phyloP scores from a whole-genome alignment of 139 green algal species.

The Diplosphaera chodatii region DNA sequence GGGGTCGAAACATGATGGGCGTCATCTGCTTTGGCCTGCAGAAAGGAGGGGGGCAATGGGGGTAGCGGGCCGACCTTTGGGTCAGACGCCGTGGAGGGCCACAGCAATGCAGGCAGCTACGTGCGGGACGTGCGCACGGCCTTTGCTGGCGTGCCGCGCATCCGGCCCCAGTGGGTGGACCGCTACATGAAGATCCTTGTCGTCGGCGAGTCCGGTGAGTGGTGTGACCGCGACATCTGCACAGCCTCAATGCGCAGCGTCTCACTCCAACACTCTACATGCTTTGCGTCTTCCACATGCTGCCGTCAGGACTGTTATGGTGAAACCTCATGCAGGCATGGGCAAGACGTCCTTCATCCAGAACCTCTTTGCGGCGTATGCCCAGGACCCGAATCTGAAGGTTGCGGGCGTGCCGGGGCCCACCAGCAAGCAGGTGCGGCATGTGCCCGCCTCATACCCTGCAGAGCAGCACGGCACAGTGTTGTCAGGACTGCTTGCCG shows the following conservation, averaged over 20 bases:
- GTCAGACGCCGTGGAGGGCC: neutral
- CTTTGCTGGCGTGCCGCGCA: conserved; percentile 26
- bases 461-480: too few relatives aligned
- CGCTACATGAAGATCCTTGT: conserved; percentile 52
- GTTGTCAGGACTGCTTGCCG: too few relatives aligned
- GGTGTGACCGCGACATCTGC: too few relatives aligned
- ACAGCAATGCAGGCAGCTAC: neutral
- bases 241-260: too few relatives aligned
- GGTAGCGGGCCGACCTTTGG: neutral
- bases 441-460: too few relatives aligned
- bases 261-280: too few relatives aligned
- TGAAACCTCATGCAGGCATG: neutral
- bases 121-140: conserved; percentile 22
- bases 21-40: too few relatives aligned
- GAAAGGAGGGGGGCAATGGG: too few relatives aligned
- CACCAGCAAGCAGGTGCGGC: conserved; percentile 9
- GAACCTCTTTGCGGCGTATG: conserved; percentile 48
- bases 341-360: conserved; percentile 50
- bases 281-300: too few relatives aligned
- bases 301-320: too few relatives aligned
- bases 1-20: too few relatives aligned
- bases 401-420: conserved; percentile 9
- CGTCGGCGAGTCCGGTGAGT: conserved; percentile 37
- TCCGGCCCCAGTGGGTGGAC: conserved; percentile 36
- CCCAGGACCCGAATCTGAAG: conserved; percentile 27